A percentile compares a stretch with the other conserved stretches of the same genome.
Conservation (phyloP, 208 protist species). For the Vickermania ingenoplastis region DNA sequence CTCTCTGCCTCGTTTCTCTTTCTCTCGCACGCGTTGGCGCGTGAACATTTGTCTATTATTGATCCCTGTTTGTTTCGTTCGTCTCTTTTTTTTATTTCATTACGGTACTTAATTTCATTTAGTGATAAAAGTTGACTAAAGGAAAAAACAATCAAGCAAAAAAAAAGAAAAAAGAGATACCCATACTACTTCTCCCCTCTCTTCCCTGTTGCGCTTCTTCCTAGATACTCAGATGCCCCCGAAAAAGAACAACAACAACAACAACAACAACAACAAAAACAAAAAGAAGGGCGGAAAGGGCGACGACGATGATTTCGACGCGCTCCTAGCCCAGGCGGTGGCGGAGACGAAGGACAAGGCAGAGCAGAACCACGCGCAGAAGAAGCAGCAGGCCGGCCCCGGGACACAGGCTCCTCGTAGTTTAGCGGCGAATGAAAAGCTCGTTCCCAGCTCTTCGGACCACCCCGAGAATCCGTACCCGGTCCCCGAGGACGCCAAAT, state of each 20-base stretch:
- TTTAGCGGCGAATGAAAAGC: constrained; percentile 30
- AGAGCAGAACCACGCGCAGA: constrained; percentile 25
- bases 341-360: constrained; percentile 36
- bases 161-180: no score
- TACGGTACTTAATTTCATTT: no score
- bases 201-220: no score
- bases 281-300: constrained; percentile 21
- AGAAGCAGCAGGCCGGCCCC: constrained; percentile 14
- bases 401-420: constrained; percentile 10
- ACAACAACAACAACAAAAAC: constrained; percentile 20
- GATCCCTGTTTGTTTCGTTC: no score
- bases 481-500: constrained; percentile 16
- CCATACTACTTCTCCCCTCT: no score
- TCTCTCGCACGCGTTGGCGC: no score
- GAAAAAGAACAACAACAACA: constrained; percentile 23
- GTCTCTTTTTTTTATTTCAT: no score
- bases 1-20: no score
- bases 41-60: no score
- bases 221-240: no score
- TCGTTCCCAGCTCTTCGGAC: constrained; percentile 43
- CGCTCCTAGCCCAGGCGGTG: constrained; percentile 53
- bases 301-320: constrained; percentile 67
- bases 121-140: no score
- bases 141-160: no score
- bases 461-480: constrained; percentile 80